Evolutionary conservation across 192 early-diverging fungal genomes (phyloP).

Genomic region (Rhizophlyctis rosea): DNA sequence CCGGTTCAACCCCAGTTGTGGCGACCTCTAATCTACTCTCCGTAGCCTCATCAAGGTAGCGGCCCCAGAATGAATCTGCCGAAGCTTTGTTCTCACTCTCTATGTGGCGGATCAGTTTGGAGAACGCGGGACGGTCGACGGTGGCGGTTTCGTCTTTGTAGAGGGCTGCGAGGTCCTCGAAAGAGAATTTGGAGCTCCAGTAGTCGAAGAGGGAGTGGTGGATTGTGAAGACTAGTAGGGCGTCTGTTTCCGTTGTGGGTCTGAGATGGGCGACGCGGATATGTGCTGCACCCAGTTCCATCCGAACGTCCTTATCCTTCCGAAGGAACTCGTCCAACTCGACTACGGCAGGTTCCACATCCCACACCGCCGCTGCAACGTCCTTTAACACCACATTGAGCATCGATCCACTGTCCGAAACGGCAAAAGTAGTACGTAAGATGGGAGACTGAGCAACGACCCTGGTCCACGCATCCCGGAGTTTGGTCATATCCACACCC

Average conservation of each 20-base stretch:
- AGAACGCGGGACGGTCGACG: too few relatives aligned
- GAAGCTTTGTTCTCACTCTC: too few relatives aligned
- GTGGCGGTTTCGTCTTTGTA: background rate
- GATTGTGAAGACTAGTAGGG: slow-evolving; percentile 18
- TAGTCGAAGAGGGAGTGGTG: slow-evolving; percentile 38
- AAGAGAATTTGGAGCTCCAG: slow-evolving; percentile 19
- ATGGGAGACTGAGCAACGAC: slow-evolving; percentile 14
- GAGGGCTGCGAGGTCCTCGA: slow-evolving; percentile 16
- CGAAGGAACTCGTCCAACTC: slow-evolving; percentile 7
- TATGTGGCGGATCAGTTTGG: too few relatives aligned
- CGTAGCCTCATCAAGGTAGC: too few relatives aligned
- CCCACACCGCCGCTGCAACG: too few relatives aligned
- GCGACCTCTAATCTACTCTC: too few relatives aligned
- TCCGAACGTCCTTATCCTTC: background rate
- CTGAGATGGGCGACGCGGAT: background rate
- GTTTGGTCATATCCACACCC: slow-evolving; percentile 1
- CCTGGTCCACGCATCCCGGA: slow-evolving; percentile 12
- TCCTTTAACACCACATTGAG: too few relatives aligned
- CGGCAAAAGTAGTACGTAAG: slow-evolving; percentile 25
- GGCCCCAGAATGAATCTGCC: too few relatives aligned
- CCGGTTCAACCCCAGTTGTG: too few relatives aligned
- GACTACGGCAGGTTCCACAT: too few relatives aligned
- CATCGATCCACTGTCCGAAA: too few relatives aligned
- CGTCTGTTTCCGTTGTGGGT: too few relatives aligned
- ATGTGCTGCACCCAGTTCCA: background rate